Conservation (phyloP, 1,139 yeast genomes). For the Sugiyamaella pinicola region DNA sequence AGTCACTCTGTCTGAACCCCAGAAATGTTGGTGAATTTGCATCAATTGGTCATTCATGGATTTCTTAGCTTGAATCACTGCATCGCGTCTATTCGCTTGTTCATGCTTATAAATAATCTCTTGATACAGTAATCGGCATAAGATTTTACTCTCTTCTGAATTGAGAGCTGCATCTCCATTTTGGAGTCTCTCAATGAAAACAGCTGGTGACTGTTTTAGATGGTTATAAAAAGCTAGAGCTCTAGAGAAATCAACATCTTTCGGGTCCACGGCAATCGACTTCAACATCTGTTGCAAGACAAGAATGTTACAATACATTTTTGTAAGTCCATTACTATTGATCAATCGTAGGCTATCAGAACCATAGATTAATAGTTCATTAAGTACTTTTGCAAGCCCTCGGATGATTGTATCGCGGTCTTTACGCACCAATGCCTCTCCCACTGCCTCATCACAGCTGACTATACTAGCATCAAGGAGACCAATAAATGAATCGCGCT, state of each 20-base stretch:
- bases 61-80: slow-evolving; percentile 33
- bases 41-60: slow-evolving; percentile 32
- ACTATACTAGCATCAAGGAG: slow-evolving; percentile 62
- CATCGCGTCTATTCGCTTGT: slow-evolving; percentile 34
- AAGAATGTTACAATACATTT: slow-evolving; percentile 66
- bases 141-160: slow-evolving; percentile 36
- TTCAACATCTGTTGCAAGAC: slow-evolving; percentile 77
- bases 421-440: slow-evolving; percentile 35
- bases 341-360: slow-evolving; percentile 57
- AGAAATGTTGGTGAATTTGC: slow-evolving; percentile 33
- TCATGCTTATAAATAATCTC: slow-evolving; percentile 35
- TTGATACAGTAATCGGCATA: slow-evolving; percentile 35
- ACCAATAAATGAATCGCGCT: slow-evolving; percentile 63
- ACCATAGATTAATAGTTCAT: slow-evolving; percentile 60
- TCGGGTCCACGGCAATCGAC: slow-evolving; percentile 59
- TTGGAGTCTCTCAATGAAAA: slow-evolving; percentile 32
- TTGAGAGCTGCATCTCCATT: slow-evolving; percentile 26
- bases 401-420: slow-evolving; percentile 41
- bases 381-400: slow-evolving; percentile 63
- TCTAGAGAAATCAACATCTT: slow-evolving; percentile 58
- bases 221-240: slow-evolving; percentile 63
- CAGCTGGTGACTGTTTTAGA: slow-evolving; percentile 41
- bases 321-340: slow-evolving; percentile 67
- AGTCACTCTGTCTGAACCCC: slow-evolving; percentile 29
- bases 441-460: slow-evolving; percentile 49